Base-by-base conservation (phyloP, 106 monocot species). In the Posidonia australis region DNA sequence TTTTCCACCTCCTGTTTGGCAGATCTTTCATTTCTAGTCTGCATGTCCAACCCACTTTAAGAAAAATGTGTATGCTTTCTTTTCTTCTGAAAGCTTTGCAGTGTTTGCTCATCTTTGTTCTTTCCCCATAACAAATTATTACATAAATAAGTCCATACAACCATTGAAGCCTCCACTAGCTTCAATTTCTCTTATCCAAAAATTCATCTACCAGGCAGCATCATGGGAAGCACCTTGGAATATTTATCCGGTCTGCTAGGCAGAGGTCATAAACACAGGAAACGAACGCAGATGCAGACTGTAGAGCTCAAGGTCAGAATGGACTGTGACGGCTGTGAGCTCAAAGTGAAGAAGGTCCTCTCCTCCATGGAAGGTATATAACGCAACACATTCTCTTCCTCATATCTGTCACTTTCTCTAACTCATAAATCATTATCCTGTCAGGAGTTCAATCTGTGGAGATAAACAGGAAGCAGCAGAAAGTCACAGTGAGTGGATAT, bases 271-370 rank as follows among this genome's bases (percentile, higher is more conserved):
- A 13, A 14, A 41, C 1, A 65, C 13, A 73, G 32, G 30, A 69
- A 69, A 43, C 43, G 17, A 45, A 46, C 5, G 56, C 56, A 28
- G 58, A 22, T 48, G 44, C 65, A 65, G n/a, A 73, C 65, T 31
- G 73, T 73, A 46, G 57, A 47, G 14, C 55, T 66, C n/a, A 73
- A 65, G 73, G 65, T 73, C 5, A 73, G 58, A 46, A 65, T 73
- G 73, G 73, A 73, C 57, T 73, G 73, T 48, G 65, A 73, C 46
- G 65, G 73, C 27, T 66, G 73, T 58, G 73, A 73, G 73, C 56
- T 29, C 21, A 65, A 66, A 57, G 73, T 73, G 57, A 65, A 49
- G 44, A 73, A 65, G 29, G 65, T 32, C 5, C 56, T 65, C 27
- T 56, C 42, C 5, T 57, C 54, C 46, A 30, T 73, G 56, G 29